Evolutionary conservation across 164 flowering plant species (phyloP).

Genomic region (Piper betle): DNA sequence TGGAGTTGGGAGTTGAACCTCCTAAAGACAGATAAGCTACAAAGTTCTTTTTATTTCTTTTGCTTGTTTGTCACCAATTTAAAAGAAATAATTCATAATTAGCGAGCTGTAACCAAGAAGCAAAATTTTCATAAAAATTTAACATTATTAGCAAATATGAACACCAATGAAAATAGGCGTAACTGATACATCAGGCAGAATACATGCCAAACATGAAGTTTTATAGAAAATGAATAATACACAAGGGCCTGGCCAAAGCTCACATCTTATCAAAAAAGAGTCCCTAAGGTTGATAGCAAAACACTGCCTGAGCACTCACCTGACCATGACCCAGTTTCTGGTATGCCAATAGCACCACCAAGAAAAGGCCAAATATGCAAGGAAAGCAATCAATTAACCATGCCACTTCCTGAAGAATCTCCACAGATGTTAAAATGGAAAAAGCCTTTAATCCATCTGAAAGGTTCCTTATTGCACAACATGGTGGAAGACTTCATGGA

Average conservation of each 20-base stretch:
- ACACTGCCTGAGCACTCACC: conserved; percentile 8
- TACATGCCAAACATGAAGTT: not conserved
- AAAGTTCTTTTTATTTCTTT: no score
- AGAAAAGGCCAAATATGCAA: conserved; percentile 4
- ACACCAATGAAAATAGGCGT: not conserved
- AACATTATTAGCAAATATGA: no score
- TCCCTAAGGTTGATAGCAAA: not conserved
- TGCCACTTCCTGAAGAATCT: conserved; percentile 3
- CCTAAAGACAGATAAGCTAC: no score
- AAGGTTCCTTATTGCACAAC: not conserved
- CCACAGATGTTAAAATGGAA: not conserved
- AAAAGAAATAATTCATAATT: not conserved
- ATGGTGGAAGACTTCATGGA: not conserved
- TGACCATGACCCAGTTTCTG: conserved; percentile 13
- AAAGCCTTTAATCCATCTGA: not conserved
- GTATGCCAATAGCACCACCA: conserved; percentile 9
- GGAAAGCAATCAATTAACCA: not conserved
- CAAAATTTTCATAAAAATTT: no score
- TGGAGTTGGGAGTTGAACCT: no score
- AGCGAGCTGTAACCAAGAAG: no score
- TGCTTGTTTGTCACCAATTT: no score
- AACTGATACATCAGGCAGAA: not conserved
- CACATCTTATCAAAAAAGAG: conserved; percentile 11
- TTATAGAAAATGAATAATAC: conserved; percentile 5
- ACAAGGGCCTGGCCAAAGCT: conserved; percentile 7